Evolutionary conservation across 805 yeast species (phyloP).

Genomic region (Candida qinlingensis): DNA sequence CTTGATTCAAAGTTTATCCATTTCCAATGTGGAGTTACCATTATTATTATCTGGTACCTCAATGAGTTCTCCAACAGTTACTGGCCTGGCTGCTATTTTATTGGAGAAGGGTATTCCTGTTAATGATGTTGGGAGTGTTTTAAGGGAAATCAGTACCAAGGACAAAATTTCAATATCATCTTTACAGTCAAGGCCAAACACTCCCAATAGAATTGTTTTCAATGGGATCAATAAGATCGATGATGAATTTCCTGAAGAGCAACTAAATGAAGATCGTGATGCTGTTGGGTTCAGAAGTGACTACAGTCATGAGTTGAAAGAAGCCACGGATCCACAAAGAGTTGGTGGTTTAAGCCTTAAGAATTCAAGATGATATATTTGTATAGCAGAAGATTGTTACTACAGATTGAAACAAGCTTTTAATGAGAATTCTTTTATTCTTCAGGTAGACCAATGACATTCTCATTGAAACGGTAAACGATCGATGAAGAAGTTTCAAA

Average conservation of each 20-base stretch:
- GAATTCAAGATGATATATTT: no score
- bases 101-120: conserved; percentile 46
- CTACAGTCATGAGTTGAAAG: background rate
- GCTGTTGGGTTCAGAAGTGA: background rate
- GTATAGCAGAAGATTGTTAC: background rate
- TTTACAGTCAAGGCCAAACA: conserved; percentile 43
- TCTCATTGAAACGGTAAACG: no score
- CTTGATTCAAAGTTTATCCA: conserved; percentile 51
- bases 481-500: no score
- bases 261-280: background rate
- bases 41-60: conserved; percentile 64
- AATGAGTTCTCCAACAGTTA: conserved; percentile 74
- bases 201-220: conserved; percentile 55
- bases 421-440: no score
- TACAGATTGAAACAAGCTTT: background rate
- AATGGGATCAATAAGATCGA: conserved; percentile 31
- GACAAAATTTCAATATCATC: conserved; percentile 44
- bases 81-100: conserved; percentile 57
- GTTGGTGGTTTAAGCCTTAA: conserved; percentile 2
- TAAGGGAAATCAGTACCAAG: conserved; percentile 42
- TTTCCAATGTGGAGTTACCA: conserved; percentile 17
- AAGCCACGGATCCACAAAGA: conserved; percentile 5
- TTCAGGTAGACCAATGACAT: no score
- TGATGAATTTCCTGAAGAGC: conserved; percentile 24
- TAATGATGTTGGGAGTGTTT: conserved; percentile 33